Conservation (phyloP, 768 basidiomycete species). For the Termitomyces sp. region DNA sequence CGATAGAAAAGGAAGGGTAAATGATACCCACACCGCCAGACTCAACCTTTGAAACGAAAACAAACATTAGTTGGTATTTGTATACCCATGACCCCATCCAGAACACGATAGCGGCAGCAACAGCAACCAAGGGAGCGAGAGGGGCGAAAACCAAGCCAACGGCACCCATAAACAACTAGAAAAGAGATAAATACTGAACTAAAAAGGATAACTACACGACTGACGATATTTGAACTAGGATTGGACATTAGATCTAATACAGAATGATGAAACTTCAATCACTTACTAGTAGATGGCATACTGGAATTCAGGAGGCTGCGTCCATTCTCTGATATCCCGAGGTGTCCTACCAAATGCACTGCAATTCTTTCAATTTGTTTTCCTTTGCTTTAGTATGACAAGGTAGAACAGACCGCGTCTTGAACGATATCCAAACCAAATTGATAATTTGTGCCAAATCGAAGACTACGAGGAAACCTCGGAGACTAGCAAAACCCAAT, state of each 20-base stretch:
- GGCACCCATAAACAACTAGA: constrained; percentile 83
- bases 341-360: constrained; percentile 87
- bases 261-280: not conserved
- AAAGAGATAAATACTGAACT: not conserved
- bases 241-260: constrained; percentile 6
- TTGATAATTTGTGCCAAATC: constrained; percentile 96
- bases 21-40: constrained; percentile 77
- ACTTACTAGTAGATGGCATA: constrained; percentile 82
- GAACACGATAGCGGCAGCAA: constrained; percentile 81
- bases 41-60: constrained; percentile 85
- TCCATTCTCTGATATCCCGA: constrained; percentile 87
- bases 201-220: constrained; percentile 18
- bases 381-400: not conserved
- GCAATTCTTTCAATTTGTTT: not conserved
- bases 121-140: constrained; percentile 83
- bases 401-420: constrained; percentile 57
- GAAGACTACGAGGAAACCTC: constrained; percentile 92
- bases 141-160: constrained; percentile 94
- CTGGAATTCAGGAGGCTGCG: constrained; percentile 86
- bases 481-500: constrained; percentile 48
- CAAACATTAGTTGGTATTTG: constrained; percentile 98
- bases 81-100: constrained; percentile 87
- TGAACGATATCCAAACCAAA: constrained; percentile 79
- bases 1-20: not conserved
- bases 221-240: constrained; percentile 52